These are phyloP conservation scores for Solanum pinnatisectum DNA, from an alignment of 257 asterid species.

Conservation along the genomic window DNA sequence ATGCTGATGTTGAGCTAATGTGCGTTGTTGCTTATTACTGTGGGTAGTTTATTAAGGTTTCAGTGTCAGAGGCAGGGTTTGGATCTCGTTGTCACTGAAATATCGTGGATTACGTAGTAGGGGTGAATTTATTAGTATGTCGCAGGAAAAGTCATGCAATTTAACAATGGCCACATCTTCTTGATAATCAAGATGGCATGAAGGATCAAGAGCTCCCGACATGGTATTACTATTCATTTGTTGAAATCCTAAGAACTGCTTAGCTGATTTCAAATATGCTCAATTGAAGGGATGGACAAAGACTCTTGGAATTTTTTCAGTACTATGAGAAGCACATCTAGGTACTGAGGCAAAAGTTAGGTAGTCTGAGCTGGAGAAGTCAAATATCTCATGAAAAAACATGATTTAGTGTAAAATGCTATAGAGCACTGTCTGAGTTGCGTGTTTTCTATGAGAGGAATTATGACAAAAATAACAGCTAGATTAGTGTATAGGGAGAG, in stretches of 20 bases:
- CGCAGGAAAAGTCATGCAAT: background rate
- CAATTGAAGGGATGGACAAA: background rate
- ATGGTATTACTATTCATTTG: background rate
- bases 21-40: background rate
- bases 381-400: background rate
- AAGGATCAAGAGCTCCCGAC: background rate
- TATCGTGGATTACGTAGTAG: background rate
- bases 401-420: background rate
- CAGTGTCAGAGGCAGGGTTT: background rate
- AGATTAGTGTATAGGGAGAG: background rate
- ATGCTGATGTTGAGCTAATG: background rate
- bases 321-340: background rate
- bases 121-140: background rate
- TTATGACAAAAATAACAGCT: background rate
- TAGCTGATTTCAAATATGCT: background rate
- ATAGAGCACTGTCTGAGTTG: background rate
- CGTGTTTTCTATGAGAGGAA: background rate
- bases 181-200: background rate
- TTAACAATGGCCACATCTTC: background rate
- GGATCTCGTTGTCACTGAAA: background rate
- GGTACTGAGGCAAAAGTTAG: background rate
- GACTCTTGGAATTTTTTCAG: background rate
- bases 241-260: background rate
- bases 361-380: background rate
- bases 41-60: background rate